Conservation (phyloP, 371 early-diverging fungal species). For the Mortierella sp. region DNA sequence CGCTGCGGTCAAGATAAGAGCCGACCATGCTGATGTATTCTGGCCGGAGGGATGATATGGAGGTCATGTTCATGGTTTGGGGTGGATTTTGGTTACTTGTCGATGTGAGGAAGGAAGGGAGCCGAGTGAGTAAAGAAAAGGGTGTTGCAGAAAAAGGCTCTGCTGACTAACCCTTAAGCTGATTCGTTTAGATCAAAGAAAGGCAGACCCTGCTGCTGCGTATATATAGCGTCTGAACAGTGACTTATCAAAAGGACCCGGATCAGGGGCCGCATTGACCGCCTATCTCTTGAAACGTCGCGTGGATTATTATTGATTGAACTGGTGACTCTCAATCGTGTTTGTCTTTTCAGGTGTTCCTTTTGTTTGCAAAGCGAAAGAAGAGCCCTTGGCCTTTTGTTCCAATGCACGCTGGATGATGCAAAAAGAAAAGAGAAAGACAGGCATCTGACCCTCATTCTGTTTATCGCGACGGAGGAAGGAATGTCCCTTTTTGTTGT, state of each 20-base stretch:
- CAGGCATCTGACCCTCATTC: neutral
- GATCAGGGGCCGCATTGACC: no score
- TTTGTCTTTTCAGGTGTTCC: no score
- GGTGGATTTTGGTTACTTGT: neutral
- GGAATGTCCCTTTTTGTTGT: neutral
- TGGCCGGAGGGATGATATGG: neutral
- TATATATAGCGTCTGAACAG: no score
- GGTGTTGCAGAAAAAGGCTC: no score
- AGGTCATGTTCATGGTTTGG: neutral
- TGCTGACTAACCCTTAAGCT: no score
- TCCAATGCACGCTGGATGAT: neutral
- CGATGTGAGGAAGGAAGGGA: neutral
- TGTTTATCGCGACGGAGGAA: neutral
- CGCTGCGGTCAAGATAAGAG: neutral
- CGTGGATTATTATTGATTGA: no score
- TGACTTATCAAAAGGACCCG: no score
- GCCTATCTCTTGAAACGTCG: no score
- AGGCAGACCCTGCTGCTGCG: no score
- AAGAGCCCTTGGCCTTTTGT: neutral
- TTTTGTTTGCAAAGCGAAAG: no score
- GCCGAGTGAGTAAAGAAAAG: neutral
- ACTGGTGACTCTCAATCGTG: no score
- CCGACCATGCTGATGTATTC: slow-evolving; percentile 1
- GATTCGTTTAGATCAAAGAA: no score
- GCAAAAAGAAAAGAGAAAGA: neutral